Percentiles rank a stretch among this genome's conserved stretches.
Evolutionary conservation across 1,139 yeast species (phyloP).

Genomic region (Yamadazyma buinensis): DNA sequence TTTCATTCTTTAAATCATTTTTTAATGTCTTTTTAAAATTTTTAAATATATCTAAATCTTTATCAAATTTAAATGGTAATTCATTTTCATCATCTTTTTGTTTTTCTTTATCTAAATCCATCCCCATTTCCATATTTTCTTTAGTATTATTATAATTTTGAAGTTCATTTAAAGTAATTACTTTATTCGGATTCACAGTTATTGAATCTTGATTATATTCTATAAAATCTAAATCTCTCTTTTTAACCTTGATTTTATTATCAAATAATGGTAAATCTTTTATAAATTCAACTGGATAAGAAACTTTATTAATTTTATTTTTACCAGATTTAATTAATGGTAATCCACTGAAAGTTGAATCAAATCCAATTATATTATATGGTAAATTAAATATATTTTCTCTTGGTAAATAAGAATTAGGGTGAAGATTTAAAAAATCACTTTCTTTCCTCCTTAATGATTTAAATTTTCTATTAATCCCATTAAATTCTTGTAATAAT

Average conservation of each 20-base stretch:
- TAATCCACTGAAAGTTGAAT: slow-evolving; percentile 37
- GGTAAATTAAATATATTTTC: slow-evolving; percentile 31
- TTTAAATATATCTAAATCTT: slow-evolving; percentile 15
- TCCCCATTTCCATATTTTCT: too few relatives aligned
- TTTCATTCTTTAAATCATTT: slow-evolving; percentile 23
- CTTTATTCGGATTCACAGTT: slow-evolving; percentile 12
- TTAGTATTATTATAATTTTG: background rate
- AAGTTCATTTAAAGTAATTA: slow-evolving; percentile 3
- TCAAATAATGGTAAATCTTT: slow-evolving; percentile 35
- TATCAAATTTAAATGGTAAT: slow-evolving; percentile 4
- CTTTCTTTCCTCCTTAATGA: slow-evolving; percentile 33
- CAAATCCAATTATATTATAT: slow-evolving; percentile 45
- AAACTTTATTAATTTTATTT: slow-evolving; percentile 15
- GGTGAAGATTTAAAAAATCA: slow-evolving; percentile 25
- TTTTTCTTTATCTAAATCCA: background rate
- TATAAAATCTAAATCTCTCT: slow-evolving; percentile 37
- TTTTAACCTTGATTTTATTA: slow-evolving; percentile 31
- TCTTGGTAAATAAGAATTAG: slow-evolving; percentile 25
- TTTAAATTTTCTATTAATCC: slow-evolving; percentile 35
- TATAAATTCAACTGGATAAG: slow-evolving; percentile 39
- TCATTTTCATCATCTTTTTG: too few relatives aligned
- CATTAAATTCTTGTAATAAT: slow-evolving; percentile 34
- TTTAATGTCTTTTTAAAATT: too few relatives aligned
- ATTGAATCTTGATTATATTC: slow-evolving; percentile 23
- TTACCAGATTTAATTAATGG: slow-evolving; percentile 33